Evolutionary conservation across 2,329 filamentous ascomycete genomes (phyloP), one percentile per base, ranked within the genome.

Genomic region (Arthrobotrys sinensis): DNA sequence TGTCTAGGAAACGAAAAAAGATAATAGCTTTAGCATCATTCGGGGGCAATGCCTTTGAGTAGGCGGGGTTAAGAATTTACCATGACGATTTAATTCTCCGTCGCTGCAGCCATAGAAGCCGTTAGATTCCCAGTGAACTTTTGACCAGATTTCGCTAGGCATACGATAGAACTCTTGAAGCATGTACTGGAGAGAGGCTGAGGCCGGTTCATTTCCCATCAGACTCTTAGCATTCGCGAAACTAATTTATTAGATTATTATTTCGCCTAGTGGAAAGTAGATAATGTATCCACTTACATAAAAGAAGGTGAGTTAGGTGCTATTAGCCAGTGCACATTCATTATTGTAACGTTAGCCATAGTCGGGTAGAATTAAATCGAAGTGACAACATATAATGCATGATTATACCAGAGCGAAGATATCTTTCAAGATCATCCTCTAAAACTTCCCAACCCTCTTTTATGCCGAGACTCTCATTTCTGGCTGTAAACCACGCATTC

Each of bases 41-140:
- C 24, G n/a, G 4, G 10, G 5, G 2, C 7, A 12, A 50, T 4
- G 3, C 4, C 36, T 43, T 38, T 4, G 2, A 16, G 2, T 4
- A 19, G 52, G n/a, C 2, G 5, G 21, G 34, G 14, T 14, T 16
- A 21, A 43, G 12, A n/a, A 21, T 46, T 34, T 62, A 77, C 73
- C 73, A 24, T 77, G 73, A 2, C 73, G 73, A 16, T 66, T 66
- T 3, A 16, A 0, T 4, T 60, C 50, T 12, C 14, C 8, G 24
- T 77, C 73, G 16, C 62, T 50, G 12, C 73, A 77, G 7, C 73
- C 73, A 46, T 62, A 77, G 46, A 66, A 77, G 11, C 73, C 73
- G 19, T 77, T 77, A 1, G 73, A 28, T 63, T 77, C 73, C 73
- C 73, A 77, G 36, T 77, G 73, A 16, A 77, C 66, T 3, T 70